Evolutionary conservation across 805 yeast species (phyloP), one percentile per base, ranked within the genome.

Genomic region (Ogataea haglerorum): DNA sequence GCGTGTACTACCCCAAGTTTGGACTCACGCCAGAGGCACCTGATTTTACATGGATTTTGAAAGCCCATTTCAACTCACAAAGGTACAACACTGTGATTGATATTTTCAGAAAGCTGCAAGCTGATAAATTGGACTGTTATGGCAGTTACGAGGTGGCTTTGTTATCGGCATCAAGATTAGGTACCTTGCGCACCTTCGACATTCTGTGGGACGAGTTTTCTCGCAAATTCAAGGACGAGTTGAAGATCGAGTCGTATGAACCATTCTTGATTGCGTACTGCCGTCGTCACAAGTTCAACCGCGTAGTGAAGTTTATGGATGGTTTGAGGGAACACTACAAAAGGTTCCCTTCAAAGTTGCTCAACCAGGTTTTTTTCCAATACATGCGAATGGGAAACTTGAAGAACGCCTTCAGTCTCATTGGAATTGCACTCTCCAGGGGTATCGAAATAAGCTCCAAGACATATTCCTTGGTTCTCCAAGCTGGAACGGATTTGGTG

Each of bases 381-480:
- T 43, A 47, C 19, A 36, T 56, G 14, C 33, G 56, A 26, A 46
- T 36, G 34, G 36, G 46, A 7, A 40, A 42, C 18, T 48, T 54
- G n/a, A 39, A 51, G 41, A 24, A 46, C 8, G 53, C 57, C 2
- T 38, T 49, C 14, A 36, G 26, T 13, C 37, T 61, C 21, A 30
- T 60, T 1, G 43, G 44, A 17, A 37, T 51, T 16, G 55, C 58
- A 0, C 8, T 54, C 6, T 8, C 25, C n/a, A 38, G 47, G 18
- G 49, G 49, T 3, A 32, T 42, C 5, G 14, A 33, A 1, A 47
- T 53, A 2, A 49, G 51, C 3, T 37, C 55, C 13, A 57, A 52
- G 34, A 60, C 62, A 2, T 58, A 61, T 40, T 57, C 64, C 3
- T 39, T 60, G 26, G 27, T 61, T 10, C 30, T 60, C 19, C 54